A percentile compares a stretch with the other conserved stretches of the same genome.
Evolutionary conservation across 2,329 filamentous ascomycete species (phyloP).

Genomic region (Hypoxylon sp.): DNA sequence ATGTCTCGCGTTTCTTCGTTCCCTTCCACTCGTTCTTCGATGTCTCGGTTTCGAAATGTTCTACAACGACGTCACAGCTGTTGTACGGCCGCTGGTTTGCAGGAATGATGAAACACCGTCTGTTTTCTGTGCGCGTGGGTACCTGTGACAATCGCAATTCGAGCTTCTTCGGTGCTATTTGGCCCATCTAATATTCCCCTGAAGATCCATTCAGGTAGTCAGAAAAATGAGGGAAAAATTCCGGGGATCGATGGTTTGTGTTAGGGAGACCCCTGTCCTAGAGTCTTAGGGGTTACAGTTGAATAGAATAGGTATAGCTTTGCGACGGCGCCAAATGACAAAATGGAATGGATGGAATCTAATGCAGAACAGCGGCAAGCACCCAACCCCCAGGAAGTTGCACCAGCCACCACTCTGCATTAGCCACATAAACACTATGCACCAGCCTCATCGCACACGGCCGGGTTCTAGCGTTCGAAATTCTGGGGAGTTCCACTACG

Average conservation of each 20-base stretch:
- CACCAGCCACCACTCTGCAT: constrained; percentile 25
- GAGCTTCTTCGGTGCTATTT: constrained; percentile 13
- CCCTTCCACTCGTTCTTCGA: constrained; percentile 17
- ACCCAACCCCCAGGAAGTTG: constrained; percentile 1
- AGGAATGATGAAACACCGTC: constrained; percentile 40
- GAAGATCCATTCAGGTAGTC: constrained; percentile 36
- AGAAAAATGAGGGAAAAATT: constrained; percentile 31
- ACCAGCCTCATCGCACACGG: constrained; percentile 19
- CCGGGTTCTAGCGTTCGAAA: constrained; percentile 9
- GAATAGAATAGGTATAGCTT: constrained; percentile 22
- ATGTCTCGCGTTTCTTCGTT: constrained; percentile 12
- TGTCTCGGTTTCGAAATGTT: constrained; percentile 39
- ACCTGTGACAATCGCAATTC: constrained; percentile 46
- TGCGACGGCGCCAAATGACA: constrained; percentile 29
- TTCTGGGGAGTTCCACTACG: constrained; percentile 25
- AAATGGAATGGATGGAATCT: constrained; percentile 15
- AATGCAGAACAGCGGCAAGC: constrained; percentile 30
- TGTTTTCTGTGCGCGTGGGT: constrained; percentile 41
- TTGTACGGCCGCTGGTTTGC: constrained; percentile 17
- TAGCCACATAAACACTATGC: background rate
- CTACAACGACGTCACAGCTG: constrained; percentile 43
- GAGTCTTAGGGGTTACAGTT: constrained; percentile 25
- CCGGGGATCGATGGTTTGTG: constrained; percentile 21
- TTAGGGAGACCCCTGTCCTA: constrained; percentile 32
- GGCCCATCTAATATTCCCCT: constrained; percentile 38